Evolutionary conservation across 2,329 filamentous ascomycete genomes (phyloP).

Genomic region (Colletotrichum tofieldiae): DNA sequence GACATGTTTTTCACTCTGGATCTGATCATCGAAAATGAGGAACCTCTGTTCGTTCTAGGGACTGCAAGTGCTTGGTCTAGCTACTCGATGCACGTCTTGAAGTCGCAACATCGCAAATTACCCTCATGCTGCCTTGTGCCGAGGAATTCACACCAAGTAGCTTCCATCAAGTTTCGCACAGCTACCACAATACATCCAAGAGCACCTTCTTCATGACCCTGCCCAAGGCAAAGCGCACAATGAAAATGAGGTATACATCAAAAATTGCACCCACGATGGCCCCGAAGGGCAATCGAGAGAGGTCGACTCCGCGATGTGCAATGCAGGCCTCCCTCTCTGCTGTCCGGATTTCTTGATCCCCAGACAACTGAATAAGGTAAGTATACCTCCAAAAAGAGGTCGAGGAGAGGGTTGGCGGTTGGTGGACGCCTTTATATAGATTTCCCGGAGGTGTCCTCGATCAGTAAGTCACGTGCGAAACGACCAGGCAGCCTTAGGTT

Average conservation of each 20-base stretch:
- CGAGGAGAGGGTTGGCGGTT: not conserved
- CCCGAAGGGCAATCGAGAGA: constrained; percentile 42
- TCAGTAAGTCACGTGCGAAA: constrained; percentile 9
- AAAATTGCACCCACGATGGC: constrained; percentile 40
- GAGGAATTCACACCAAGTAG: too few species aligned
- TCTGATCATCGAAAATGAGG: too few species aligned
- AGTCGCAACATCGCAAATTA: too few species aligned
- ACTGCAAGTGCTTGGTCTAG: too few species aligned
- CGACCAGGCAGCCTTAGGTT: not conserved
- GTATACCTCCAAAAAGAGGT: constrained; percentile 55
- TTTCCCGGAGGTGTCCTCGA: not conserved
- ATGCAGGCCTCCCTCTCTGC: constrained; percentile 65
- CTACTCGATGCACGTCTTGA: too few species aligned
- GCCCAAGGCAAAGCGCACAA: constrained; percentile 26
- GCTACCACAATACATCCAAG: too few species aligned
- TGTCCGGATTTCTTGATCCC: constrained; percentile 60
- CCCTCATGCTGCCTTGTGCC: too few species aligned
- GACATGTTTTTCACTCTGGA: too few species aligned
- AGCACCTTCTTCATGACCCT: constrained; percentile 36
- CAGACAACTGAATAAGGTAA: constrained; percentile 63
- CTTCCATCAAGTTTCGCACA: too few species aligned
- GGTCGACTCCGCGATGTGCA: constrained; percentile 58
- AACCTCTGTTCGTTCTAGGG: too few species aligned
- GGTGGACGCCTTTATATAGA: constrained; percentile 15
- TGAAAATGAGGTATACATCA: constrained; percentile 41